Percentiles rank a stretch among this genome's conserved stretches.
These are phyloP conservation scores for Anacardium occidentale DNA, from an alignment of 345 rosid species.

Conservation along the genomic window DNA sequence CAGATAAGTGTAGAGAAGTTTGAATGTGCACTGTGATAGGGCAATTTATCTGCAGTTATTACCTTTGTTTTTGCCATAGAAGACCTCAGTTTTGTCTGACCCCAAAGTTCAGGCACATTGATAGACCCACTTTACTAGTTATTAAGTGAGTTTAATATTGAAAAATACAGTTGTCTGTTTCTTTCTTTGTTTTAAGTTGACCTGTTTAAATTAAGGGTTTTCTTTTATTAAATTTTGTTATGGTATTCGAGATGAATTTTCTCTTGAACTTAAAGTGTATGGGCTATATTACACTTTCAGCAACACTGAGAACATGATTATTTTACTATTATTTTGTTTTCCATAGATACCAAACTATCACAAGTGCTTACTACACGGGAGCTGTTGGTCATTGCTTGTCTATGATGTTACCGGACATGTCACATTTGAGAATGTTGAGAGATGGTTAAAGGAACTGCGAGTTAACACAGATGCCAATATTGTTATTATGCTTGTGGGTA, in stretches of 20 bases:
- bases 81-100: constrained; percentile 4
- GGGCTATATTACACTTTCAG: too few species aligned
- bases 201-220: background rate
- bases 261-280: background rate
- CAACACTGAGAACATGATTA: constrained; percentile 2
- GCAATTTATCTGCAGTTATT: background rate
- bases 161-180: background rate
- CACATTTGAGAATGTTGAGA: constrained; percentile 81
- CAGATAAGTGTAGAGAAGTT: too few species aligned
- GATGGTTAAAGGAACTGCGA: constrained; percentile 90
- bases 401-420: constrained; percentile 81
- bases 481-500: constrained; percentile 86
- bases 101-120: background rate
- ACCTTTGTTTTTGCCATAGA: background rate
- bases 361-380: constrained; percentile 91
- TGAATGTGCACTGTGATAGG: too few species aligned
- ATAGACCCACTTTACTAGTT: background rate
- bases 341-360: constrained; percentile 78
- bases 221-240: background rate
- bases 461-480: constrained; percentile 81
- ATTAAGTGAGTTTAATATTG: background rate
- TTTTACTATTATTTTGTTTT: constrained; percentile 11
- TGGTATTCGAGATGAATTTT: constrained; percentile 6
- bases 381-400: constrained; percentile 82
- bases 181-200: background rate